A percentile compares a stretch with the other conserved stretches of the same genome.
These are phyloP conservation scores for Halocafeteria seosinensis DNA, from an alignment of 108 stramenopile species.

Conservation along the genomic window DNA sequence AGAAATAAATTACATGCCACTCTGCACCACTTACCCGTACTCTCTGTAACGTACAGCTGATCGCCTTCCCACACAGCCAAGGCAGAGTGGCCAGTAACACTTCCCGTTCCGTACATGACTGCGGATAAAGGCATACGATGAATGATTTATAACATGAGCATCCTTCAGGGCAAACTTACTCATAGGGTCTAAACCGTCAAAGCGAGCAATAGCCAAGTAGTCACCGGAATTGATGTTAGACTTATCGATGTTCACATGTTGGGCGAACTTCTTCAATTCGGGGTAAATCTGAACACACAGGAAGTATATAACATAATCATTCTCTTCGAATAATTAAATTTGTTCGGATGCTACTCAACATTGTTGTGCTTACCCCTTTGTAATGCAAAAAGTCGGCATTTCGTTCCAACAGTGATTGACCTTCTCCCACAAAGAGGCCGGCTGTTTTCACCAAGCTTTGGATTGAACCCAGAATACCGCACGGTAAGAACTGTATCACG, in stretches of 20 bases:
- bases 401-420: background rate
- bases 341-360: background rate
- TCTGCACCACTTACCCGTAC: too few relatives aligned
- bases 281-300: too few relatives aligned
- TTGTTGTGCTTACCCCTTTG: background rate
- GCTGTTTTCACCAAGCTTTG: background rate
- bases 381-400: background rate
- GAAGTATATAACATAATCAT: too few relatives aligned
- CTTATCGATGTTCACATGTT: too few relatives aligned
- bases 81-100: slow-evolving; percentile 12
- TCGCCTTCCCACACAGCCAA: slow-evolving; percentile 11
- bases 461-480: background rate
- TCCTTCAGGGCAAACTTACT: too few relatives aligned
- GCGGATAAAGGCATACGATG: too few relatives aligned
- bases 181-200: slow-evolving; percentile 17
- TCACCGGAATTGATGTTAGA: slow-evolving; percentile 1
- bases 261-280: too few relatives aligned
- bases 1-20: too few relatives aligned
- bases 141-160: too few relatives aligned
- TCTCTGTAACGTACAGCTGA: slow-evolving; percentile 11
- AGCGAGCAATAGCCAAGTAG: slow-evolving; percentile 2
- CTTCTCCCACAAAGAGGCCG: background rate
- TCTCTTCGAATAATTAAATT: too few relatives aligned
- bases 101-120: slow-evolving; percentile 7
- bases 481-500: background rate